Evolutionary conservation across 768 basidiomycete species (phyloP).

Genomic region (Boletus barrowsii): DNA sequence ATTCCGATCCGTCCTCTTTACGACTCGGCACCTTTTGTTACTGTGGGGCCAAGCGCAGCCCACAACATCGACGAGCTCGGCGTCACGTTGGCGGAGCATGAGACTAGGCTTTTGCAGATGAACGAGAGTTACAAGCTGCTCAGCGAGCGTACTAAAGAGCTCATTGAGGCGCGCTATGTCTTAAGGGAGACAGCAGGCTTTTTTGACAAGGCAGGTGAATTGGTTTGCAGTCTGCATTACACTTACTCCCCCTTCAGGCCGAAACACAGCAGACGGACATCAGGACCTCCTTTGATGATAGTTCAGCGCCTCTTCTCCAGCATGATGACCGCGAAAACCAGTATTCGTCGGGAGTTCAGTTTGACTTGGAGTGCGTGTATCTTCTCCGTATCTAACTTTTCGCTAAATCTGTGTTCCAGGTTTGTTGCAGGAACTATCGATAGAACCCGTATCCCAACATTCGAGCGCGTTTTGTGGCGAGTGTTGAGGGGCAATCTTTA

Average conservation of each 20-base stretch:
- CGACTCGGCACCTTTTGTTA: constrained; percentile 83
- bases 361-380: constrained; percentile 80
- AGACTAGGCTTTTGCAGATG: constrained; percentile 82
- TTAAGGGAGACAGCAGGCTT: constrained; percentile 94
- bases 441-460: constrained; percentile 84
- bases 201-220: constrained; percentile 70
- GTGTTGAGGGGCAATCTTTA: constrained; percentile 96
- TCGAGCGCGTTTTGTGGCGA: constrained; percentile 97
- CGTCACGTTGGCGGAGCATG: constrained; percentile 81
- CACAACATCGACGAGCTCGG: constrained; percentile 94
- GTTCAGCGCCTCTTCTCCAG: constrained; percentile 84
- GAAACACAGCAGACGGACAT: constrained; percentile 77
- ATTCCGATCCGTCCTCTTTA: constrained; percentile 81
- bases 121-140: constrained; percentile 89
- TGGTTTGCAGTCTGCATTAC: not conserved
- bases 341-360: constrained; percentile 51
- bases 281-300: constrained; percentile 88
- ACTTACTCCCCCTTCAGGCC: constrained; percentile 47
- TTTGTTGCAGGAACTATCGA: constrained; percentile 98
- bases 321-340: constrained; percentile 83
- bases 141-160: constrained; percentile 79
- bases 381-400: not conserved
- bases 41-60: constrained; percentile 88
- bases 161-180: constrained; percentile 93
- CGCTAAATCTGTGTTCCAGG: constrained; percentile 35